Percentiles rank a stretch among this genome's conserved stretches.
phyloP scores from a whole-genome alignment of 306 rosid genomes.

The Pyrus pyrifolia region DNA sequence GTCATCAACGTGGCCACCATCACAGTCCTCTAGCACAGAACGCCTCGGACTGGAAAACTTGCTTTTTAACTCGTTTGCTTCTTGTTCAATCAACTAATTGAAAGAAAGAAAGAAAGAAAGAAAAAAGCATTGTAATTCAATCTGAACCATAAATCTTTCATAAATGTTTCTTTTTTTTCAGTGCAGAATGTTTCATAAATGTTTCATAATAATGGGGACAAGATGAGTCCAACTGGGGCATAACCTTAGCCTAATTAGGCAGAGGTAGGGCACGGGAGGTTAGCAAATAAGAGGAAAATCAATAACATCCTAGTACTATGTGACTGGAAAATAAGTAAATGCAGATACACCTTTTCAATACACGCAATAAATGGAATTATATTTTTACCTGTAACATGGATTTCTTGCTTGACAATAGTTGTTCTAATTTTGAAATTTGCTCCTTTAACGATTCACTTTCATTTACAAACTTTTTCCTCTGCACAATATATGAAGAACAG shows the following conservation, averaged over 20 bases:
- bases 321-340: background rate
- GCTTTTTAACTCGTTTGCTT: constrained; percentile 79
- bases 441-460: constrained; percentile 68
- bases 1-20: constrained; percentile 88
- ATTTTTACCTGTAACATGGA: constrained; percentile 66
- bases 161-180: no score
- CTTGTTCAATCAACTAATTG: constrained; percentile 68
- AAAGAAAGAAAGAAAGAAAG: background rate
- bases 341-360: background rate
- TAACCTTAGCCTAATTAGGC: background rate
- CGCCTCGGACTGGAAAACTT: constrained; percentile 79
- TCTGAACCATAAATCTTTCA: background rate
- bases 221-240: background rate
- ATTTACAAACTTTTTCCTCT: constrained; percentile 66
- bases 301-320: background rate
- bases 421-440: constrained; percentile 75
- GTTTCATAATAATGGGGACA: background rate
- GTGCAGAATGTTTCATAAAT: background rate
- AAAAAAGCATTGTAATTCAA: background rate
- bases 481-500: constrained; percentile 27
- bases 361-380: background rate
- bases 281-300: background rate
- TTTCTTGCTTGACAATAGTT: constrained; percentile 71
- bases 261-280: background rate
- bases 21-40: constrained; percentile 73